Conservation (phyloP, 495 filamentous ascomycete species). For the Trichoderma erinaceum region DNA sequence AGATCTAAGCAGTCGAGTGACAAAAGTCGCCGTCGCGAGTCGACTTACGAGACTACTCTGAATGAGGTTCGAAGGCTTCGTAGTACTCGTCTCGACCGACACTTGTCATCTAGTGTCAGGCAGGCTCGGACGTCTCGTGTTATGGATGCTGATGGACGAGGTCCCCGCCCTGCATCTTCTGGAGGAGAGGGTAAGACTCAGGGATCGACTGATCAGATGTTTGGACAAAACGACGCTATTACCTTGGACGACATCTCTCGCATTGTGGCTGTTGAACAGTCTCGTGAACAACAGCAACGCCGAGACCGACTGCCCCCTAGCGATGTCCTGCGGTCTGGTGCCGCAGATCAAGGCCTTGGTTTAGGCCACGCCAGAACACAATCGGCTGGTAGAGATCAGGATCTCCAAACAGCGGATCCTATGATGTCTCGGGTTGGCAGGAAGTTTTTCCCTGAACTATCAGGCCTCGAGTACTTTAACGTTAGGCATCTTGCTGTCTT, state of each 20-base stretch:
- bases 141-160: conserved; percentile 81
- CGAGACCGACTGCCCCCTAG: conserved; percentile 59
- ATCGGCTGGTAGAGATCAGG: conserved; percentile 55
- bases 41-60: conserved; percentile 90
- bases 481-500: conserved; percentile 91
- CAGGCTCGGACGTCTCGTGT: conserved; percentile 87
- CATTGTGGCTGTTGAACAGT: conserved; percentile 92
- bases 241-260: conserved; percentile 97
- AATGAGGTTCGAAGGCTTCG: conserved; percentile 87
- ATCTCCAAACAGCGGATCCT: conserved; percentile 41
- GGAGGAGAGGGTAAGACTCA: conserved; percentile 66
- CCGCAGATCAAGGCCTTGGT: conserved; percentile 55
- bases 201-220: conserved; percentile 65
- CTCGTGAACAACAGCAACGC: conserved; percentile 78
- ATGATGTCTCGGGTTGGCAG: conserved; percentile 52
- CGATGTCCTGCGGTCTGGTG: conserved; percentile 56
- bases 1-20: conserved; percentile 66
- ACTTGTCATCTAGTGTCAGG: conserved; percentile 83
- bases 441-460: conserved; percentile 92
- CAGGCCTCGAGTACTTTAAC: conserved; percentile 94
- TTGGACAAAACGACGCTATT: conserved; percentile 84
- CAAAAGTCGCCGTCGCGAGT: conserved; percentile 45
- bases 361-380: conserved; percentile 76
- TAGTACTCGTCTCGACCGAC: conserved; percentile 89
- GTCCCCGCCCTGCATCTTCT: conserved; percentile 71